Conservation (phyloP, 169 alveolate species). For the Sarcocystis neurona region DNA sequence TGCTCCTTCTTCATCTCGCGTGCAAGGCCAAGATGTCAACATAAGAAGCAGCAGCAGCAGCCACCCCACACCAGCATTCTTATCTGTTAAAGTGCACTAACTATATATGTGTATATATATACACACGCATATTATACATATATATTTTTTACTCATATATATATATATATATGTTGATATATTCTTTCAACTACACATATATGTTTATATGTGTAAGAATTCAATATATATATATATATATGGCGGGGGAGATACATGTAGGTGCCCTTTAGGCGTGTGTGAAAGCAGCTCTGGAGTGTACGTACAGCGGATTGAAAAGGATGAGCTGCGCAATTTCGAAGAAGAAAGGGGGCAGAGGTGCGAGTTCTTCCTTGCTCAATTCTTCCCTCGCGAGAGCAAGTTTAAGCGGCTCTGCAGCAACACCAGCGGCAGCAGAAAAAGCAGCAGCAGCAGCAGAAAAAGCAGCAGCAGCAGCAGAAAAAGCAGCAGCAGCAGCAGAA, state of each 20-base stretch:
- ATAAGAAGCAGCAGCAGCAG: too few relatives aligned
- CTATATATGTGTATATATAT: too few relatives aligned
- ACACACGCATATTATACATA: not conserved
- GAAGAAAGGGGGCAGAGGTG: slow-evolving; percentile 45
- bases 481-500: slow-evolving; percentile 3
- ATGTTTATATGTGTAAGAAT: not conserved
- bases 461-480: slow-evolving; percentile 29
- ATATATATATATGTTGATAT: not conserved
- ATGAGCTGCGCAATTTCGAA: slow-evolving; percentile 47
- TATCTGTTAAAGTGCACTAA: too few relatives aligned
- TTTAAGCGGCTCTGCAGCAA: slow-evolving; percentile 24
- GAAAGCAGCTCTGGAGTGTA: not conserved
- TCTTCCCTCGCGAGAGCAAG: slow-evolving; percentile 8
- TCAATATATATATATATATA: not conserved
- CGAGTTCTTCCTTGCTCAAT: slow-evolving; percentile 23
- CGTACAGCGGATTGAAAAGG: slow-evolving; percentile 54
- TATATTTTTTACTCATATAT: not conserved
- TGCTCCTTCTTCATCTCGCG: not conserved
- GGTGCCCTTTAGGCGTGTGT: not conserved
- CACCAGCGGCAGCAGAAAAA: not conserved
- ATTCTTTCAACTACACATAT: not conserved
- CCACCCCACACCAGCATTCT: too few relatives aligned
- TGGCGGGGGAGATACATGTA: not conserved
- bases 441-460: slow-evolving; percentile 30
- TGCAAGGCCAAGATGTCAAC: not conserved